Conservation (phyloP, 2,329 filamentous ascomycete genomes). For the Claviceps purpurea region DNA sequence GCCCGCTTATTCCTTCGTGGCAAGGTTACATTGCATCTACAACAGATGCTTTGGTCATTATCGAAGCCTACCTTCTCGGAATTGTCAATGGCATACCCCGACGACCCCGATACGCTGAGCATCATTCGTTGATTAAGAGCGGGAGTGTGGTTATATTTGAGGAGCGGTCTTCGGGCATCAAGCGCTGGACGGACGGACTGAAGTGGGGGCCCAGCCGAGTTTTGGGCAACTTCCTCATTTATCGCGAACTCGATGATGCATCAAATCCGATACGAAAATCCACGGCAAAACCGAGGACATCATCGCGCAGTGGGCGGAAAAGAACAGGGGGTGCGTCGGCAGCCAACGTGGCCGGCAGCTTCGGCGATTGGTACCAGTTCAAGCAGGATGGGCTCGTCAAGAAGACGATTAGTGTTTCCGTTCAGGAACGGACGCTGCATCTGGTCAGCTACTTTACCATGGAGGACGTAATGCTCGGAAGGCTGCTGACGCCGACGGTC, state of each 20-base stretch:
- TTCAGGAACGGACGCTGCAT: conserved; percentile 63
- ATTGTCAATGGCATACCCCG: conserved; percentile 61
- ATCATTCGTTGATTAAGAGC: conserved; percentile 60
- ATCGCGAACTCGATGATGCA: conserved; percentile 54
- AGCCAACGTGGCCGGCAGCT: conserved; percentile 44
- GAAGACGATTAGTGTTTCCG: conserved; percentile 75
- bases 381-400: conserved; percentile 72
- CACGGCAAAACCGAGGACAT: neutral
- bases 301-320: neutral
- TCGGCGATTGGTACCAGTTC: conserved; percentile 78
- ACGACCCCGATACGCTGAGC: conserved; percentile 72
- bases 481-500: conserved; percentile 1
- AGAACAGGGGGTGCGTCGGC: neutral
- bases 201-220: conserved; percentile 86
- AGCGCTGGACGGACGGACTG: conserved; percentile 82
- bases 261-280: neutral
- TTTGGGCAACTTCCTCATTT: conserved; percentile 69
- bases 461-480: conserved; percentile 35
- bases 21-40: conserved; percentile 52
- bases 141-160: conserved; percentile 85
- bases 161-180: conserved; percentile 77
- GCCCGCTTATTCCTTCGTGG: conserved; percentile 46
- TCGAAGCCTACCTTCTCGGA: conserved; percentile 67
- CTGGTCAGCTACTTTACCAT: conserved; percentile 78
- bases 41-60: conserved; percentile 62